phyloP scores from a whole-genome alignment of 345 rosid genomes.

The Clausena lansium region DNA sequence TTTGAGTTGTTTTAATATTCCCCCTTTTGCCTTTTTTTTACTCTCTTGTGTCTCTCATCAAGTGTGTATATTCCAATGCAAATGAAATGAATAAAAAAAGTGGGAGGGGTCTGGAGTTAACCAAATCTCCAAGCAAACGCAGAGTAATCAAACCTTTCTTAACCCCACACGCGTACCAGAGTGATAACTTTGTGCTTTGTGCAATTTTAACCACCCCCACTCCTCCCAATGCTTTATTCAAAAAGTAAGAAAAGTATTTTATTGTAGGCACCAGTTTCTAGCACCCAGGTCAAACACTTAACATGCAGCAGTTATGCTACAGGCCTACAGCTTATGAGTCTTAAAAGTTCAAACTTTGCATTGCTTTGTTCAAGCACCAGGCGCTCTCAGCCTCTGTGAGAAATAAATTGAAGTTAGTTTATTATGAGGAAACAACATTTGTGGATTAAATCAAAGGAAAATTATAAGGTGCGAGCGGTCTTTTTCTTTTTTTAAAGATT shows the following conservation, averaged over 20 bases:
- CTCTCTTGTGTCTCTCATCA: constrained; percentile 12
- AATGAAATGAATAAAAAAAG: constrained; percentile 9
- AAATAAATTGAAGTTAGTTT: no score
- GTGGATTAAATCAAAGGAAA: no score
- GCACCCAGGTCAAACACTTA: constrained; percentile 21
- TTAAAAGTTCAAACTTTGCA: no score
- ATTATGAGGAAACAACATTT: no score
- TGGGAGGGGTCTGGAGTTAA: neutral
- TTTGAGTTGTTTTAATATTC: constrained; percentile 22
- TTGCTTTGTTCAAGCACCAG: no score
- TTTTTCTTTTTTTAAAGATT: no score
- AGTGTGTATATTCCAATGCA: constrained; percentile 35
- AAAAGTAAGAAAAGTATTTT: neutral
- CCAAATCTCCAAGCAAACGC: constrained; percentile 20
- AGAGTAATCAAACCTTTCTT: neutral
- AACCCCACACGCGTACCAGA: constrained; percentile 41
- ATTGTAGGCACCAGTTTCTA: neutral
- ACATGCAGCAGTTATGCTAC: no score
- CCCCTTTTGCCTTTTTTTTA: neutral
- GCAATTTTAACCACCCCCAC: constrained; percentile 15
- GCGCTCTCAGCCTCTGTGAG: no score
- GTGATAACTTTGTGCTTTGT: constrained; percentile 48
- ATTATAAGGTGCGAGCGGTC: no score
- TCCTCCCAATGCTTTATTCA: neutral
- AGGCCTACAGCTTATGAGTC: no score